Base-by-base conservation (phyloP, 805 yeast genomes). In the Pichia rugopelliculosa region DNA sequence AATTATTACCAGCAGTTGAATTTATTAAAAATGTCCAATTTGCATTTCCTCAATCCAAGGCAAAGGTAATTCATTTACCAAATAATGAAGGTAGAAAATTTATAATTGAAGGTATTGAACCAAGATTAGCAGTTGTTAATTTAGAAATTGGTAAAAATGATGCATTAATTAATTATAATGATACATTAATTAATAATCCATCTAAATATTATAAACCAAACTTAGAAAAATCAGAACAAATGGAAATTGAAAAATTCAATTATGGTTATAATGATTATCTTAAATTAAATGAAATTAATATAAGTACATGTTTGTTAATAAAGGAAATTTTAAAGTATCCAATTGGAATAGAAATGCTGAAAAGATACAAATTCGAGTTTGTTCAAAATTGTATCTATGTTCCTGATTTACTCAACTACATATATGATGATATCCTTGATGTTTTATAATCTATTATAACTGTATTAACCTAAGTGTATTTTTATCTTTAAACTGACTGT, bases 91-190 rank as follows among this genome's bases (percentile, higher is more conserved):
- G 76, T 50, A 82, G 87, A 59, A 85, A 83, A 63, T 93, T 93
- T 59, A 87, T 93, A 39, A 93, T 93, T 59, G 87, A 87, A 66
- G 98, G 99, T 12, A 87, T 93, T 49, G 89, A 86, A 62, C 98
- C 99, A 24, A 77, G 99, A 57, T 71, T 71, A 41, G 70, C 66
- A 42, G 74, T 82, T 1, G 82, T 83, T 30, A 67, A 66, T 43
- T 58, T 75, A 6, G 68, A 64, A 43, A 71, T 69, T 11, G 81
- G 78, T 3, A 74, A 73, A 44, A 52, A 53, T 26, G 75, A 71
- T 26, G 75, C 77, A 22, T 38, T 55, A 3, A 34, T 46, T 6
- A 47, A 45, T 17, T 47, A 43, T 20, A 51, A 47, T 30, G 39
- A 52, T 17, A 46, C 43, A n/a, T 25, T 36, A 8, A 22, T 26